Evolutionary conservation across 2,329 filamentous ascomycete species (phyloP).

Genomic region (Aplosporella prunicola): DNA sequence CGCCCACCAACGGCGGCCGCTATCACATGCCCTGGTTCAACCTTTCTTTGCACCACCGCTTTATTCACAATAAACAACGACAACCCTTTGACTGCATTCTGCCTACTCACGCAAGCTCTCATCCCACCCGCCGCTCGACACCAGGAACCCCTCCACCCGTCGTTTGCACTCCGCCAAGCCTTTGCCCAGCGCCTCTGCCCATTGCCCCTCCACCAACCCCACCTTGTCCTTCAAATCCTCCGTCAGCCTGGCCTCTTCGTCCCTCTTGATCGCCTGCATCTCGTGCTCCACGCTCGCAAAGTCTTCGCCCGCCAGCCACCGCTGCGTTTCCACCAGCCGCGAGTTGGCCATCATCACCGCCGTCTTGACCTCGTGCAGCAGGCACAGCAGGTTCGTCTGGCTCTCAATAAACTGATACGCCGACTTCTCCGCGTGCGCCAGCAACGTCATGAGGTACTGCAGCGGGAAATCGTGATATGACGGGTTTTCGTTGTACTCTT

Average conservation of each 20-base stretch:
- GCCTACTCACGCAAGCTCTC: conserved; percentile 44
- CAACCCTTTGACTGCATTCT: not conserved
- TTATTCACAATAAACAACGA: conserved; percentile 1
- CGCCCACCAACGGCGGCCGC: conserved; percentile 3
- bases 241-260: conserved; percentile 63
- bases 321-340: conserved; percentile 57
- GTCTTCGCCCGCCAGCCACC: conserved; percentile 33
- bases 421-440: conserved; percentile 82
- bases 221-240: conserved; percentile 91
- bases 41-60: too few species aligned
- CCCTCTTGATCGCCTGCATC: conserved; percentile 49
- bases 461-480: conserved; percentile 70
- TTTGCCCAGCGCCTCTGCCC: conserved; percentile 76
- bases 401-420: conserved; percentile 96
- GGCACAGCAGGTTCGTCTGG: conserved; percentile 81
- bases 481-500: conserved; percentile 80
- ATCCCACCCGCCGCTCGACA: conserved; percentile 80
- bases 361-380: conserved; percentile 83
- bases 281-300: conserved; percentile 34
- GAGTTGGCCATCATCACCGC: conserved; percentile 62
- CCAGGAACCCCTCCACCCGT: conserved; percentile 62
- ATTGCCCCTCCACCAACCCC: conserved; percentile 79
- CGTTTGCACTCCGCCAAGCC: conserved; percentile 64
- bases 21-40: not conserved
- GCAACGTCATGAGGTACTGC: conserved; percentile 79